Conservation (phyloP, 1,284 basidiomycete genomes). For the Hypsizygus ulmarius region DNA sequence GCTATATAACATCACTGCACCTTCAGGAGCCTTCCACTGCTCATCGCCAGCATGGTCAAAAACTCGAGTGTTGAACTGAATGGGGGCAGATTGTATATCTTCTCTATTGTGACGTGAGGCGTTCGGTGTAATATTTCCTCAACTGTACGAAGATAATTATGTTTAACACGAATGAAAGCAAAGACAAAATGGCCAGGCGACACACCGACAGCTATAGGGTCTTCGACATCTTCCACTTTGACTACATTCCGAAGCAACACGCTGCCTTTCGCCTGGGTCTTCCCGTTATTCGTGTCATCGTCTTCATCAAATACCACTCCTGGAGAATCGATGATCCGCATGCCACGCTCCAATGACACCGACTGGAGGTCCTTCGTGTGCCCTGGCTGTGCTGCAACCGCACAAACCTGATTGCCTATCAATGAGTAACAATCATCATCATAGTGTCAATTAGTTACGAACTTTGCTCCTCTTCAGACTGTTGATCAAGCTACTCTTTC, state of each 20-base stretch:
- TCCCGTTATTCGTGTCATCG: constrained; percentile 46
- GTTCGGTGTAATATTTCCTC: constrained; percentile 83
- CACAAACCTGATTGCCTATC: constrained; percentile 59
- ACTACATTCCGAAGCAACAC: constrained; percentile 89
- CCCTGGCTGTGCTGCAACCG: constrained; percentile 93
- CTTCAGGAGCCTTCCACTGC: constrained; percentile 82
- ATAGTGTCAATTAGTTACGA: constrained; percentile 28
- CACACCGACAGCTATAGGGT: constrained; percentile 86
- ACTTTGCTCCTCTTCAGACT: constrained; percentile 89
- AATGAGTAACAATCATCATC: constrained; percentile 42
- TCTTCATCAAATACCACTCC: constrained; percentile 88
- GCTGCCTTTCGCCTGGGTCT: constrained; percentile 58
- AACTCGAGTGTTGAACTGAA: constrained; percentile 80
- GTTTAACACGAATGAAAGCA: constrained; percentile 2
- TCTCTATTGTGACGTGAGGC: constrained; percentile 64
- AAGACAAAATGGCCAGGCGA: constrained; percentile 10
- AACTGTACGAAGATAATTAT: constrained; percentile 43
- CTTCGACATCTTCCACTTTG: constrained; percentile 89
- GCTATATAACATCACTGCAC: constrained; percentile 30
- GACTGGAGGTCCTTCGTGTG: constrained; percentile 96
- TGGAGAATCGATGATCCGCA: constrained; percentile 93
- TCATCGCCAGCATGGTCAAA: constrained; percentile 87
- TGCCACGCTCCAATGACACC: constrained; percentile 88
- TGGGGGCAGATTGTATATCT: constrained; percentile 80
- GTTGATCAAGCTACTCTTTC: constrained; percentile 95